Evolutionary conservation across 805 yeast genomes (phyloP).

Genomic region (Wickerhamiella qilinensis): DNA sequence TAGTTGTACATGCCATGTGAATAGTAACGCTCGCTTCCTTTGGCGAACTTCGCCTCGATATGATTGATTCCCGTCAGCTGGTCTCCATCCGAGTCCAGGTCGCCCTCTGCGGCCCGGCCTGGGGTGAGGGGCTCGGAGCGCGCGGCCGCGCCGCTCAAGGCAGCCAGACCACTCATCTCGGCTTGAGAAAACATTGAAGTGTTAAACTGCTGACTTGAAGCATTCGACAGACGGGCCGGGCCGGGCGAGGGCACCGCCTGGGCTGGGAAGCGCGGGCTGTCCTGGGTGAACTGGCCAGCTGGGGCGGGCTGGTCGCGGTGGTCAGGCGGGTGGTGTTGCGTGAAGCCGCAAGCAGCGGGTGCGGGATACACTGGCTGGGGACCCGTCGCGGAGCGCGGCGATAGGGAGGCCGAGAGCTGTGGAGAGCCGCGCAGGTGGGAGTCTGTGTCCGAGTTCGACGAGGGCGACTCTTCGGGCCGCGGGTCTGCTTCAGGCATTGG

Average conservation of each 20-base stretch:
- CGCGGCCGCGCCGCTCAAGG: not conserved
- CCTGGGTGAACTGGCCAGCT: not conserved
- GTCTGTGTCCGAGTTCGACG: not conserved
- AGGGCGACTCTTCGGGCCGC: not conserved
- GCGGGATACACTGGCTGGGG: not conserved
- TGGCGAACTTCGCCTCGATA: not conserved
- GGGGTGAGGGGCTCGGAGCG: not conserved
- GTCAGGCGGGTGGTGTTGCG: not conserved
- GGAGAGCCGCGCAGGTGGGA: not conserved
- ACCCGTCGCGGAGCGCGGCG: not conserved
- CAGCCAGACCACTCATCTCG: not conserved
- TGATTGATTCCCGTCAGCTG: not conserved
- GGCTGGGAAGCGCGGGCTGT: not conserved
- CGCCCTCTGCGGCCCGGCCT: too few species aligned
- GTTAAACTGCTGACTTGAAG: not conserved
- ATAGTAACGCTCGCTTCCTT: conserved; percentile 4
- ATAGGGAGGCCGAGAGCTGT: not conserved
- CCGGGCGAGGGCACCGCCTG: not conserved
- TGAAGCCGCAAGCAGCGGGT: not conserved
- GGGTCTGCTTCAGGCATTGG: not conserved
- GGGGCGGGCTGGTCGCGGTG: not conserved
- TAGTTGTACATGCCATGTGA: not conserved
- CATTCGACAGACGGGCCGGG: not conserved
- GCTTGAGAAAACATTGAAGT: not conserved
- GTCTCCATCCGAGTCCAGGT: not conserved